Percentiles rank a stretch among this genome's conserved stretches.
Evolutionary conservation across 345 rosid species (phyloP).

Genomic region (Camelina laxa): DNA sequence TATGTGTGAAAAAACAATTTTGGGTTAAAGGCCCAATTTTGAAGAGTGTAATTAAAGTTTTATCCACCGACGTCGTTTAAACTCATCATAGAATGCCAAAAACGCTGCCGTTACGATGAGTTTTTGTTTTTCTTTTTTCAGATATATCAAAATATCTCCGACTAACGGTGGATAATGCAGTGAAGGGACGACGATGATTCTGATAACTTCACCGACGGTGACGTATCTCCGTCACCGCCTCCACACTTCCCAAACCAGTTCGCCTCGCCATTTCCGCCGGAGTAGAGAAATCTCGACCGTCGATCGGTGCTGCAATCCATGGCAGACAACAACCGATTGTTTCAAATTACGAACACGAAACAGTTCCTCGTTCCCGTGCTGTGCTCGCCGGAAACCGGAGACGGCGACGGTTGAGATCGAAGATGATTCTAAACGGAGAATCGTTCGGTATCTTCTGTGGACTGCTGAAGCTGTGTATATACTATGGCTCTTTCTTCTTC

Average conservation of each 20-base stretch:
- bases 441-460: slow-evolving; percentile 63
- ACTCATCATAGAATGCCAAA: too few relatives aligned
- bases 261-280: not conserved
- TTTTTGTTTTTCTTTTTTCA: too few relatives aligned
- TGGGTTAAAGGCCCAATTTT: too few relatives aligned
- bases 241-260: not conserved
- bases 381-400: slow-evolving; percentile 55
- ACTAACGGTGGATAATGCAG: slow-evolving; percentile 12
- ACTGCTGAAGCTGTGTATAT: slow-evolving; percentile 78
- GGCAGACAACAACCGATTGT: slow-evolving; percentile 27
- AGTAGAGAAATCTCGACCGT: slow-evolving; percentile 9
- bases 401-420: slow-evolving; percentile 42
- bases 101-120: too few relatives aligned
- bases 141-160: not conserved
- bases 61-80: too few relatives aligned
- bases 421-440: slow-evolving; percentile 41
- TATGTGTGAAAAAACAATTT: too few relatives aligned
- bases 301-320: slow-evolving; percentile 23
- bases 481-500: slow-evolving; percentile 92
- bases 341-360: slow-evolving; percentile 21
- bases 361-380: slow-evolving; percentile 10
- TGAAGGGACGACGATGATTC: slow-evolving; percentile 32
- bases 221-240: slow-evolving; percentile 27
- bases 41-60: too few relatives aligned
- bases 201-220: slow-evolving; percentile 40